phyloP scores from a whole-genome alignment of 1,139 yeast genomes.

The Candida sp. region DNA sequence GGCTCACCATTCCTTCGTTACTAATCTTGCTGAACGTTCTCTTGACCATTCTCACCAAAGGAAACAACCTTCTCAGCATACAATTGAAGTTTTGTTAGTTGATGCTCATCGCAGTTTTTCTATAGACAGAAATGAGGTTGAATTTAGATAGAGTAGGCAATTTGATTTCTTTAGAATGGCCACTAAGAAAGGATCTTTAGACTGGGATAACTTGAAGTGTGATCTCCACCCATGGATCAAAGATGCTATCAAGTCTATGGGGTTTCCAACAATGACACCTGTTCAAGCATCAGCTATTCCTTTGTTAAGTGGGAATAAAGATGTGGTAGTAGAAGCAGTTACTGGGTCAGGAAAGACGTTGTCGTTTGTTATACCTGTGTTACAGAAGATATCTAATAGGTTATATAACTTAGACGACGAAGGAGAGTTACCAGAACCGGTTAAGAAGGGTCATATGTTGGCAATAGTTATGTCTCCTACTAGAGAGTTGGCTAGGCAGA shows the following conservation, averaged over 20 bases:
- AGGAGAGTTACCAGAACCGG: constrained; percentile 22
- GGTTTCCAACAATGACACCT: constrained; percentile 87
- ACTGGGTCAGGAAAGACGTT: constrained; percentile 97
- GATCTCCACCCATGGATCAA: constrained; percentile 42
- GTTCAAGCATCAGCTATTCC: constrained; percentile 98
- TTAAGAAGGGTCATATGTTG: constrained; percentile 62
- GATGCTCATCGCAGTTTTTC: neutral
- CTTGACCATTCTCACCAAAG: constrained; percentile 16
- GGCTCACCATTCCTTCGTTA: constrained; percentile 6
- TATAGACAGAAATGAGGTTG: too few relatives aligned
- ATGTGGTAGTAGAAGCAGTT: constrained; percentile 94
- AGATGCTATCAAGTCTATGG: constrained; percentile 71
- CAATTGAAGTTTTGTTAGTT: constrained; percentile 2
- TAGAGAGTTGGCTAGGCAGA: constrained; percentile 87
- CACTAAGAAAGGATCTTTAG: constrained; percentile 31
- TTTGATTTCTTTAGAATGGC: constrained; percentile 18
- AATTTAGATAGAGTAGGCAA: too few relatives aligned
- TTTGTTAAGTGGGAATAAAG: constrained; percentile 80
- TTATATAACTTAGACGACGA: constrained; percentile 19
- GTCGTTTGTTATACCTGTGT: constrained; percentile 79
- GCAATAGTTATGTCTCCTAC: constrained; percentile 85
- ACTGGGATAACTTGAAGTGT: constrained; percentile 33
- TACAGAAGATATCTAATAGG: constrained; percentile 54
- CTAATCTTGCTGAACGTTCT: constrained; percentile 15
- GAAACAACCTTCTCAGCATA: constrained; percentile 2